These are phyloP conservation scores for Potentilla sterilis DNA, from an alignment of 306 rosid genomes.

Conservation along the genomic window DNA sequence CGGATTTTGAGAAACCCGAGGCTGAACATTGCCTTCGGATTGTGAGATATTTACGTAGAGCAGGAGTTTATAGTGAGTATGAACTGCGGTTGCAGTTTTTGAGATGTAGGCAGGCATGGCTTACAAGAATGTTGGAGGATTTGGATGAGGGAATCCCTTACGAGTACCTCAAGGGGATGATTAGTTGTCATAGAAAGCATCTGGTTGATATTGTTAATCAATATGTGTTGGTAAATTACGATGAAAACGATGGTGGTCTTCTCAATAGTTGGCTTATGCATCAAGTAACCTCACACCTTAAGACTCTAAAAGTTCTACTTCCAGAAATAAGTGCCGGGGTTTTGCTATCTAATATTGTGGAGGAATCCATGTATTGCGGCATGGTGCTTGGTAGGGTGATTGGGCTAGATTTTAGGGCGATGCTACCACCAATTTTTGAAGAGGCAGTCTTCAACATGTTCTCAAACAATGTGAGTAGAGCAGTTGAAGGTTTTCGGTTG, in stretches of 20 bases:
- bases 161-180: slow-evolving; percentile 89
- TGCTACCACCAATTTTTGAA: slow-evolving; percentile 89
- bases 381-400: slow-evolving; percentile 98
- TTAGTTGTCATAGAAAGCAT: slow-evolving; percentile 93
- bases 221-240: slow-evolving; percentile 78
- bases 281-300: slow-evolving; percentile 75
- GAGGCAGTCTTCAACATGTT: slow-evolving; percentile 87
- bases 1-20: slow-evolving; percentile 84
- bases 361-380: slow-evolving; percentile 98
- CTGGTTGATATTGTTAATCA: slow-evolving; percentile 94
- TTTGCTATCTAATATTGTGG: slow-evolving; percentile 84
- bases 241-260: slow-evolving; percentile 93
- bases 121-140: slow-evolving; percentile 87
- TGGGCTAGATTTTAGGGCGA: slow-evolving; percentile 89
- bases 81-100: slow-evolving; percentile 95
- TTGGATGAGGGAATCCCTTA: slow-evolving; percentile 80
- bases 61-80: slow-evolving; percentile 88
- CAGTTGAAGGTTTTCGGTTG: slow-evolving; percentile 91
- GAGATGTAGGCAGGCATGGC: slow-evolving; percentile 98
- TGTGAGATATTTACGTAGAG: slow-evolving; percentile 82
- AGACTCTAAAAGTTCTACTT: slow-evolving; percentile 74
- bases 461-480: slow-evolving; percentile 81
- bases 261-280: slow-evolving; percentile 99
- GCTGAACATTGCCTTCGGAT: slow-evolving; percentile 58
- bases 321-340: slow-evolving; percentile 89